Evolutionary conservation across 2,329 filamentous ascomycete species (phyloP).

Genomic region (Mycosphaerella sp.): DNA sequence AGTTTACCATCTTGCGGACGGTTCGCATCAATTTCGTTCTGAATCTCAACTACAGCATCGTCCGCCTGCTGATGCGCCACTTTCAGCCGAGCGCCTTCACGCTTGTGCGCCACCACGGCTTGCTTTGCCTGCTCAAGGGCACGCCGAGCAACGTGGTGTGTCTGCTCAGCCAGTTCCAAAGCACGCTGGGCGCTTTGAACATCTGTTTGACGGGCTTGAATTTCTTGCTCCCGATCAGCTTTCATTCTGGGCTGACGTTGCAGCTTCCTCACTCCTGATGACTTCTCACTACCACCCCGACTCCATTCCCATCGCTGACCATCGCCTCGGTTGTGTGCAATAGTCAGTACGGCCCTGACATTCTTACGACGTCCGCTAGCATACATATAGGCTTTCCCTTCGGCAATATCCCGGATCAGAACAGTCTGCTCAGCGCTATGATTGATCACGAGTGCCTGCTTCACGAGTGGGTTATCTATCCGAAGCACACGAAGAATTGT

Average conservation of each 20-base stretch:
- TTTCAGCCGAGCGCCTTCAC: constrained; percentile 45
- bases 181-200: constrained; percentile 39
- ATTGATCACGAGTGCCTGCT: constrained; percentile 76
- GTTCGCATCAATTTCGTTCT: constrained; percentile 56
- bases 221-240: constrained; percentile 30
- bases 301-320: constrained; percentile 53
- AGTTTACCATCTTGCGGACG: constrained; percentile 56
- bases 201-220: constrained; percentile 40
- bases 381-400: constrained; percentile 66
- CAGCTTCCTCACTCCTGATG: constrained; percentile 50
- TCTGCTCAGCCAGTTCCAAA: constrained; percentile 47
- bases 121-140: constrained; percentile 47
- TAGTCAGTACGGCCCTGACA: constrained; percentile 65
- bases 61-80: constrained; percentile 54
- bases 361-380: constrained; percentile 50
- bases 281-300: constrained; percentile 44
- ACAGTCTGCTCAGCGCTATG: constrained; percentile 78
- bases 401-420: constrained; percentile 60
- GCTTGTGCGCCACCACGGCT: constrained; percentile 47
- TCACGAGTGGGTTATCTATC: constrained; percentile 72
- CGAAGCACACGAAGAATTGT: constrained; percentile 74
- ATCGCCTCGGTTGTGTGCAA: constrained; percentile 51
- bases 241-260: constrained; percentile 54
- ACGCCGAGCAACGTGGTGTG: constrained; percentile 45
- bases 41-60: constrained; percentile 58